phyloP scores from a whole-genome alignment of 208 protist genomes.

The Angomonas ambiguus region DNA sequence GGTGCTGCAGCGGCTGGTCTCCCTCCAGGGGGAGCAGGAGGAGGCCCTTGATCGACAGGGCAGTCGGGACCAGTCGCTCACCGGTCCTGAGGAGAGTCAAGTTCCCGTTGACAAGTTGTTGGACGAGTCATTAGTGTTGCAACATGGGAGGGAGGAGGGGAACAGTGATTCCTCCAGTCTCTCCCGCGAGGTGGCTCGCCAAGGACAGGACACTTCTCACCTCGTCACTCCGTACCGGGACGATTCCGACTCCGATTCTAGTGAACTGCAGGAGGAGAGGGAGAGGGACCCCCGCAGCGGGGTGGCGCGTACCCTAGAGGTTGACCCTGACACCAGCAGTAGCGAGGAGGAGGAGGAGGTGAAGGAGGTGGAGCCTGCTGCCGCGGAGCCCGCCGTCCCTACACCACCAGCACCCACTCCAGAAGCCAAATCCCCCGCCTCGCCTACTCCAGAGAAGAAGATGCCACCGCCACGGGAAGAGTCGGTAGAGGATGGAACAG shows the following conservation, averaged over 20 bases:
- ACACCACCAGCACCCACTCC: not conserved
- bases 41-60: slow-evolving; percentile 22
- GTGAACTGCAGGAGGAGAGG: not conserved
- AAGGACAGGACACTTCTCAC: slow-evolving; percentile 22
- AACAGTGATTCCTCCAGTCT: slow-evolving; percentile 13
- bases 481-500: not conserved
- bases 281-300: not conserved
- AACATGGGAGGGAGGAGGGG: not conserved
- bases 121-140: slow-evolving; percentile 13
- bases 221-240: slow-evolving; percentile 30
- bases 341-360: not conserved
- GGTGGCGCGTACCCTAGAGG: not conserved
- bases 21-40: slow-evolving; percentile 67
- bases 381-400: not conserved
- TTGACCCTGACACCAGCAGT: not conserved
- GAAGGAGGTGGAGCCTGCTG: not conserved
- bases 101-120: slow-evolving; percentile 7
- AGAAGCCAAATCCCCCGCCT: not conserved
- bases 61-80: not conserved
- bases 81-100: not conserved
- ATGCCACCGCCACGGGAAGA: not conserved
- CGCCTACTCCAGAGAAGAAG: not conserved
- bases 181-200: slow-evolving; percentile 25
- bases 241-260: not conserved
- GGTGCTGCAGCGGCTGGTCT: slow-evolving; percentile 66